Evolutionary conservation across 805 yeast species (phyloP).

Genomic region (Schwanniomyces yamadae): DNA sequence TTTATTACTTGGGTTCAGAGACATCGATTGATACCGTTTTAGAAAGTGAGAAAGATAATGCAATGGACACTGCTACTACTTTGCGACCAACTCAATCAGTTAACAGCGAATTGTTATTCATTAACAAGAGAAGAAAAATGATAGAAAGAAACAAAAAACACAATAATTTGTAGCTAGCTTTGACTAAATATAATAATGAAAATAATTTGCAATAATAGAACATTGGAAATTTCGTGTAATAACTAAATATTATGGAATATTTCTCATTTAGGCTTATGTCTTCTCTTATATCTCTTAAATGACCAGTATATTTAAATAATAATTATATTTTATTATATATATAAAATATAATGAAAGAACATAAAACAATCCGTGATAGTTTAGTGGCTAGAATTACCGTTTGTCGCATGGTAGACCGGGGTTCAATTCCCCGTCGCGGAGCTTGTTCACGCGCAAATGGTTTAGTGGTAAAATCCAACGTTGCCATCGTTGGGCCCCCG

Average conservation of each 20-base stretch:
- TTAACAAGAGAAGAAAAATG: slow-evolving; percentile 47
- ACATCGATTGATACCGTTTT: slow-evolving; percentile 24
- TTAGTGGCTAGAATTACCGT: slow-evolving; percentile 21
- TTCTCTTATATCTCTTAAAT: no score
- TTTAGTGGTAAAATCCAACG: slow-evolving; percentile 16
- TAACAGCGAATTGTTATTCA: slow-evolving; percentile 50
- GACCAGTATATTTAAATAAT: no score
- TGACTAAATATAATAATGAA: no score
- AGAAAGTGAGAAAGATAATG: slow-evolving; percentile 15
- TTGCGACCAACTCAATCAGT: slow-evolving; percentile 10
- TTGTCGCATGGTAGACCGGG: slow-evolving; percentile 22
- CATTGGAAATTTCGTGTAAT: no score
- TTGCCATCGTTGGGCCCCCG: slow-evolving; percentile 17
- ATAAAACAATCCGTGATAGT: slow-evolving; percentile 15
- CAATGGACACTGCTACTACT: slow-evolving; percentile 1
- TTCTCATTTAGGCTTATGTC: no score
- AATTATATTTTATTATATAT: neutral
- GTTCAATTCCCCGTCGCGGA: slow-evolving; percentile 21
- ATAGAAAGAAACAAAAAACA: slow-evolving; percentile 9
- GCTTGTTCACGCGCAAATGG: slow-evolving; percentile 12
- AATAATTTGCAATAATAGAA: no score
- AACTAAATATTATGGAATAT: no score
- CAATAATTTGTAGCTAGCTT: no score
- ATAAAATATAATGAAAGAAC: neutral
- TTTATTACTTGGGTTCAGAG: slow-evolving; percentile 43